Evolutionary conservation across 2,329 filamentous ascomycete species (phyloP), one percentile per base, ranked within the genome.

Genomic region (Apiospora pterosperma): DNA sequence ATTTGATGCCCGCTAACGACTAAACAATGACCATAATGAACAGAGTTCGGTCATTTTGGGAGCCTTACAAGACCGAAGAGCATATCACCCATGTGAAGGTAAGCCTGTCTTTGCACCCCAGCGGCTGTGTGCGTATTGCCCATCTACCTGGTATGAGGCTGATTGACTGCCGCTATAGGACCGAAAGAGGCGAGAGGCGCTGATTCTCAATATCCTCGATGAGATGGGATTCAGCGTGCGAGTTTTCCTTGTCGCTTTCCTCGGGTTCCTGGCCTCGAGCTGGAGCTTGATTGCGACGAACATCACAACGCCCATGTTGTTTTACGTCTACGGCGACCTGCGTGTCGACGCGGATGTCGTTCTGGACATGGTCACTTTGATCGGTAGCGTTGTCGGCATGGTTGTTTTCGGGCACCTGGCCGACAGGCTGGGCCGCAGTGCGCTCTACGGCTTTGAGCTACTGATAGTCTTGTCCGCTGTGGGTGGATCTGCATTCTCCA

Each of bases 281-380:
- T 75, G 72, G 64, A 72, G 71, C 62, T 62, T 75, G 2, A 73
- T 75, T 64, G 67, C 73, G 19, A 73, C 67, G 6, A 74, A 73
- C 55, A 67, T 74, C 44, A 70, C 75, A 58, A 69, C 65, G 21
- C 71, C 73, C 5, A 69, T 71, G 10, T 62, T 75, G 19, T 66
- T 65, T 21, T 75, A 69, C 44, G 67, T 74, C 19, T 75, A 75
- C 63, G 66, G 3, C 63, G 19, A 10, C 31, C 65, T 5, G 36
- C 34, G 60, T 34, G 23, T 55, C 19, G 60, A 69, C 61, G 42
- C 65, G 12, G 64, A 65, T 12, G 39, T 70, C 38, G 64, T 66
- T 21, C 69, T 74, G 38, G 69, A 73, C 55, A 39, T 69, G 64
- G 61, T 72, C 11, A 74, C 72, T 11, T 64, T 71, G 28, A 58